Evolutionary conservation across 2,329 filamentous ascomycete genomes (phyloP), one percentile per base, ranked within the genome.

Genomic region (Fusarium domesticum): DNA sequence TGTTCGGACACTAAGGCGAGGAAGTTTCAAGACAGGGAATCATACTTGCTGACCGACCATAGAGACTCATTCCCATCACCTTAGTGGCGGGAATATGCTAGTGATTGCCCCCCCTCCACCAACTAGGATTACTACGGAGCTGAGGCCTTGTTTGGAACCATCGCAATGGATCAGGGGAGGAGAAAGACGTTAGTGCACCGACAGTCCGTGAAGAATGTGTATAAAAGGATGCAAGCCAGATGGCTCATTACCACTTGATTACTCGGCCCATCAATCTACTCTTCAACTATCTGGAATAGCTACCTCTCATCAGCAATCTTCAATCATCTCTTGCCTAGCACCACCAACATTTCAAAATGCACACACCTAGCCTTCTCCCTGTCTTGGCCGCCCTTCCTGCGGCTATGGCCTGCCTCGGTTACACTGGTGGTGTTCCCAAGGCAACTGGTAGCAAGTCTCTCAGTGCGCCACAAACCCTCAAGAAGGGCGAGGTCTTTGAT

Each of bases 341-440:
- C 14, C 7, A 28, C 23, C 23, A 4, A 28, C 10, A 12, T 28
- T 28, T 17, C 48, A 53, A 39, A 20, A 58, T 58, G 56, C 51
- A 49, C 34, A 44, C 47, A 32, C 31, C 41, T 18, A 48, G 43
- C 37, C 18, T 54, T 18, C 14, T 57, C 12, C 31, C 56, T 30
- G 6, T 58, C 18, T 23, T 60, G 16, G 47, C 49, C 23, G 43
- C 48, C 18, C 11, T 60, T 1, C 59, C 58, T 2, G 45, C 58
- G 67, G 71, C 45, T 11, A 39, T 63, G 8, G 60, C 58, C 5
- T 63, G 60, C 32, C 40, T 58, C 14, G 60, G 60, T 3, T 61
- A 57, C 30, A 57, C 53, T 1, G 62, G 60, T 6, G 64, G 64
- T 5, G 41, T 66, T 4, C 64, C 64, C 14, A 61, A 54, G 33